These are phyloP conservation scores for Russula earlei DNA, from an alignment of 768 basidiomycete genomes.

Conservation along the genomic window DNA sequence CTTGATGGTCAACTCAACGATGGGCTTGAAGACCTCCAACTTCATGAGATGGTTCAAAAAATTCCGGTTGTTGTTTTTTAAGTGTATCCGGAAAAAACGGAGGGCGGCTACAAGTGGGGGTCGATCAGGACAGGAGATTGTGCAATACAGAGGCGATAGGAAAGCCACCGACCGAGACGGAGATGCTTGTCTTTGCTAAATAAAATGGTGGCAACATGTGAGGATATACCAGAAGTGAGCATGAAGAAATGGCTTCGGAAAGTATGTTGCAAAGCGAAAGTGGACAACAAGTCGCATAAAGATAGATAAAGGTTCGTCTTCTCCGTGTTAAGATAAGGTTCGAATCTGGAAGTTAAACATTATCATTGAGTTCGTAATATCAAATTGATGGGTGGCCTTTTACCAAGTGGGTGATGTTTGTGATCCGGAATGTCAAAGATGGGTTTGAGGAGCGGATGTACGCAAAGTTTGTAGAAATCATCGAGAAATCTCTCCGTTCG, in stretches of 20 bases:
- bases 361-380: not conserved
- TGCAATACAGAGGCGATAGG: conserved; percentile 14
- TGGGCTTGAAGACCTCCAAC: conserved; percentile 72
- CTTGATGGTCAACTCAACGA: conserved; percentile 72
- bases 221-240: conserved; percentile 68
- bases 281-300: conserved; percentile 85
- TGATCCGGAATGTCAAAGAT: conserved; percentile 65
- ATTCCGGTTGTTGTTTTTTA: conserved; percentile 75
- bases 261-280: conserved; percentile 79
- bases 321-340: conserved; percentile 55
- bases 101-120: conserved; percentile 57
- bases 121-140: not conserved
- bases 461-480: conserved; percentile 84
- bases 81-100: conserved; percentile 80
- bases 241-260: conserved; percentile 90
- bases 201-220: conserved; percentile 67
- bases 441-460: conserved; percentile 73
- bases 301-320: conserved; percentile 78
- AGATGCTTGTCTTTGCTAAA: conserved; percentile 85
- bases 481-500: conserved; percentile 84
- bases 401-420: conserved; percentile 31
- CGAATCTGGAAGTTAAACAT: conserved; percentile 33
- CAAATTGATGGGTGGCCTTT: not conserved
- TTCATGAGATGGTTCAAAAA: conserved; percentile 70
- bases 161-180: conserved; percentile 63